Percentiles rank a stretch among this genome's conserved stretches.
Conservation (phyloP, 768 basidiomycete genomes). For the Mycena albidolilacea region DNA sequence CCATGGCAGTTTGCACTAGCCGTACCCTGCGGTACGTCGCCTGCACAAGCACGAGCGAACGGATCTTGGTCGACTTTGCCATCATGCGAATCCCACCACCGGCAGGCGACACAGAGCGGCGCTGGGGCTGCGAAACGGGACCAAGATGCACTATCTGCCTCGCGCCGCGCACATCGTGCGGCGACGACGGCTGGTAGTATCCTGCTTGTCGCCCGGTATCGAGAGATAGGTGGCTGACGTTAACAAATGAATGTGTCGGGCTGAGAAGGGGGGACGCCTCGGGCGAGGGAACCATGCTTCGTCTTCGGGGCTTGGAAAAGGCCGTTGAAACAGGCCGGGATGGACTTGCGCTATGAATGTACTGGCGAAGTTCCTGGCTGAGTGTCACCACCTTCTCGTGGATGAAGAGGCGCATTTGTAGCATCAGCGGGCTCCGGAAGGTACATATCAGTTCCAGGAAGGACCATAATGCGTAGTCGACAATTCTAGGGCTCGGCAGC, state of each 20-base stretch:
- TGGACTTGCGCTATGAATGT: slow-evolving; percentile 45
- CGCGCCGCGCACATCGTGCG: slow-evolving; percentile 55
- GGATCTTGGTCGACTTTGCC: slow-evolving; percentile 61
- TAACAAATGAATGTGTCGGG: slow-evolving; percentile 49
- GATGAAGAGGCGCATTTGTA: slow-evolving; percentile 77
- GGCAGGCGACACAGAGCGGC: slow-evolving; percentile 37
- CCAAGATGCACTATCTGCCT: slow-evolving; percentile 63
- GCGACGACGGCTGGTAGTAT: slow-evolving; percentile 55
- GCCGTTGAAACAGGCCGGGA: slow-evolving; percentile 63
- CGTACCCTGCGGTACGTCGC: slow-evolving; percentile 75
- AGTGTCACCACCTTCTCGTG: slow-evolving; percentile 73
- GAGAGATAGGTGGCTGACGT: slow-evolving; percentile 39
- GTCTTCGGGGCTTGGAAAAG: slow-evolving; percentile 71
- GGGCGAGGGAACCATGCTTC: slow-evolving; percentile 62
- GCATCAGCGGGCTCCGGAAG: slow-evolving; percentile 71
- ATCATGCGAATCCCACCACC: slow-evolving; percentile 44
- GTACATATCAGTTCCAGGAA: slow-evolving; percentile 76
- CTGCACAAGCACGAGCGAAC: slow-evolving; percentile 65
- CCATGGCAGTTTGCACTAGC: slow-evolving; percentile 73
- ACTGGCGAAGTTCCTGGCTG: slow-evolving; percentile 63
- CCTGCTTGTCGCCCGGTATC: slow-evolving; percentile 57
- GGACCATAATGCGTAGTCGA: slow-evolving; percentile 85
- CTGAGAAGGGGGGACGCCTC: slow-evolving; percentile 60
- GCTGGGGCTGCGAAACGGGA: slow-evolving; percentile 33
- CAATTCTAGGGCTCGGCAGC: slow-evolving; percentile 64